A percentile compares a stretch with the other conserved stretches of the same genome.
Evolutionary conservation across 2,329 filamentous ascomycete species (phyloP).

Genomic region (Chrysoporthe puriensis): DNA sequence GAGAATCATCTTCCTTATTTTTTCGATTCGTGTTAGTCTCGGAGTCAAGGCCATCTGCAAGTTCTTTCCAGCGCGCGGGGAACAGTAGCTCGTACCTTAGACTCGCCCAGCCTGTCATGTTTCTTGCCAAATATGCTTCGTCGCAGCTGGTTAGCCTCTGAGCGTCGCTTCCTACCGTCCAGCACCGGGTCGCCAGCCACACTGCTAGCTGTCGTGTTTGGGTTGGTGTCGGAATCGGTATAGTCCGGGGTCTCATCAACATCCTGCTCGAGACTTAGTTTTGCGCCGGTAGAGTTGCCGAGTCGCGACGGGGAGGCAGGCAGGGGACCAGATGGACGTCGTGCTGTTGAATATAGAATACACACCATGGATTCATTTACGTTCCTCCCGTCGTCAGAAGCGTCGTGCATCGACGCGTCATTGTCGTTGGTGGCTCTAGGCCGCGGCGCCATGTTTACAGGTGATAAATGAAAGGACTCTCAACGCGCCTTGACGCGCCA

Average conservation of each 20-base stretch:
- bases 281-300: not conserved
- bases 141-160: conserved; percentile 85
- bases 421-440: conserved; percentile 58
- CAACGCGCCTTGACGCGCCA: conserved; percentile 47
- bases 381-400: conserved; percentile 48
- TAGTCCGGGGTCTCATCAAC: conserved; percentile 69
- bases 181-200: conserved; percentile 72
- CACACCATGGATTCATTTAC: conserved; percentile 55
- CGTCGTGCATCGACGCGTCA: conserved; percentile 68
- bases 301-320: not conserved
- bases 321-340: not conserved
- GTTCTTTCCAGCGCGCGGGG: not conserved
- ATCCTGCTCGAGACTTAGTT: conserved; percentile 45
- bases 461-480: conserved; percentile 32
- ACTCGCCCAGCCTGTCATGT: conserved; percentile 87
- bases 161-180: conserved; percentile 84
- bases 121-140: conserved; percentile 95
- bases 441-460: conserved; percentile 58
- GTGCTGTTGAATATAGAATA: conserved; percentile 11
- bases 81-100: conserved; percentile 66
- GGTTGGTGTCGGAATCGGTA: conserved; percentile 69
- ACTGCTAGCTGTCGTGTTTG: conserved; percentile 78
- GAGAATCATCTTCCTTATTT: conserved; percentile 85
- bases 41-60: not conserved
- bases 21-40: conserved; percentile 21